Percentiles rank a stretch among this genome's conserved stretches.
Evolutionary conservation across 2,329 filamentous ascomycete species (phyloP).

Genomic region (Aureobasidium zeae): DNA sequence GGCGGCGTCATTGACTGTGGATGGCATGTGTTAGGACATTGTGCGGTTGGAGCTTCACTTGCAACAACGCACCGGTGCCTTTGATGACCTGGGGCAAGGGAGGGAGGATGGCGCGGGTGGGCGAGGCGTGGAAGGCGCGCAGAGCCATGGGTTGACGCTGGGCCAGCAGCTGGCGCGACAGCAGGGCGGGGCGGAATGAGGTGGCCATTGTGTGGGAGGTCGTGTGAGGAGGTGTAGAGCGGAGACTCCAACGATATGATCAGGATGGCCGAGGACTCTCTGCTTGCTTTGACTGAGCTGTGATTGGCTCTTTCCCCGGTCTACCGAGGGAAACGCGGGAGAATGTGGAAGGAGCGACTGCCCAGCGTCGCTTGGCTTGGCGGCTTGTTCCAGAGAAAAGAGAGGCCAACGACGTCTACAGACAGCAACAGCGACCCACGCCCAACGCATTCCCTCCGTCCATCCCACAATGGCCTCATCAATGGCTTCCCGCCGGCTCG

Average conservation of each 20-base stretch:
- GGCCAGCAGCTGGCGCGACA: constrained; percentile 28
- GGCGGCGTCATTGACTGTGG: constrained; percentile 77
- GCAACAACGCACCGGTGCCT: constrained; percentile 66
- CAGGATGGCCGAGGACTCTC: too few species aligned
- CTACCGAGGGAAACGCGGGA: background rate
- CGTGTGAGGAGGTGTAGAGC: constrained; percentile 3
- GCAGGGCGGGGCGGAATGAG: constrained; percentile 32
- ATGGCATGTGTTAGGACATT: background rate
- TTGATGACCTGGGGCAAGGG: constrained; percentile 70
- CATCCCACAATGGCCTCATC: constrained; percentile 23
- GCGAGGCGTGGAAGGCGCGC: constrained; percentile 73
- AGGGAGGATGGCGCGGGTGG: constrained; percentile 66
- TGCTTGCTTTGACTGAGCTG: background rate
- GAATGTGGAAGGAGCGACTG: constrained; percentile 2
- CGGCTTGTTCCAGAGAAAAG: constrained; percentile 10
- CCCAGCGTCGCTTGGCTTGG: background rate
- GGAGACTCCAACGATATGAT: constrained; percentile 1
- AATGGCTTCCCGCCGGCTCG: constrained; percentile 97
- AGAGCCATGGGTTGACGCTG: constrained; percentile 31
- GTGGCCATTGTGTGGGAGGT: constrained; percentile 45
- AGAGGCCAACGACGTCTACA: constrained; percentile 4
- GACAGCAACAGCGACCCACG: constrained; percentile 29
- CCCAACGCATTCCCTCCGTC: constrained; percentile 36
- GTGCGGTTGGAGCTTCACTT: too few species aligned
- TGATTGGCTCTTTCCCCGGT: background rate